A percentile compares a stretch with the other conserved stretches of the same genome.
Evolutionary conservation across 225 moss, liverwort and hornwort genomes (phyloP).

Genomic region (Climacium dendroides): DNA sequence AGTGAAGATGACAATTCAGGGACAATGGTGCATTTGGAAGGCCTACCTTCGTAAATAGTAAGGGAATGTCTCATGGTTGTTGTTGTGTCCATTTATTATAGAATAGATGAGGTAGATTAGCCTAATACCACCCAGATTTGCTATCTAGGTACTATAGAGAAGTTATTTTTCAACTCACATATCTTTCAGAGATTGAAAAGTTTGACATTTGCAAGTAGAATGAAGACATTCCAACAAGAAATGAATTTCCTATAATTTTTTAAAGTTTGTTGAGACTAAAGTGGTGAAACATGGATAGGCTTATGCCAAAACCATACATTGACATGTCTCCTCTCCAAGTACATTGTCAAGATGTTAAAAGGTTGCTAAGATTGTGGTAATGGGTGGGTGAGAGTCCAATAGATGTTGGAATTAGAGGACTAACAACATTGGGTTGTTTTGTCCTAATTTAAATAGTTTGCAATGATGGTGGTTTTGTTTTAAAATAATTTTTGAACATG

Average conservation of each 20-base stretch:
- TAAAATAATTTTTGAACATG: background rate
- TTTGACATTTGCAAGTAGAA: background rate
- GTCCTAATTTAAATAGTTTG: background rate
- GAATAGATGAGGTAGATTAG: rapidly evolving
- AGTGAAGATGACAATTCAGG: background rate
- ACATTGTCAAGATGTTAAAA: background rate
- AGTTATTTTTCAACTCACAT: background rate
- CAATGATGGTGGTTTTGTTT: background rate
- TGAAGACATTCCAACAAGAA: background rate
- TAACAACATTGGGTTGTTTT: background rate
- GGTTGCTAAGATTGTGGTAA: background rate
- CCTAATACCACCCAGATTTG: rapidly evolving
- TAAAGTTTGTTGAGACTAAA: background rate
- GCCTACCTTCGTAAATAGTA: background rate
- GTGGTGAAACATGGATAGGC: rapidly evolving
- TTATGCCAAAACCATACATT: background rate
- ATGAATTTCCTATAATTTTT: background rate
- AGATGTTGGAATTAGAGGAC: rapidly evolving
- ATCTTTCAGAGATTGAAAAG: background rate
- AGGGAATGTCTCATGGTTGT: rapidly evolving
- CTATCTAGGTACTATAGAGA: background rate
- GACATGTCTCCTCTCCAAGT: rapidly evolving
- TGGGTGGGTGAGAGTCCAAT: background rate
- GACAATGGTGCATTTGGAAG: rapidly evolving
- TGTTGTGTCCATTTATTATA: background rate